Evolutionary conservation across 1,284 basidiomycete genomes (phyloP).

Genomic region (Lignosus rhinocerotis): DNA sequence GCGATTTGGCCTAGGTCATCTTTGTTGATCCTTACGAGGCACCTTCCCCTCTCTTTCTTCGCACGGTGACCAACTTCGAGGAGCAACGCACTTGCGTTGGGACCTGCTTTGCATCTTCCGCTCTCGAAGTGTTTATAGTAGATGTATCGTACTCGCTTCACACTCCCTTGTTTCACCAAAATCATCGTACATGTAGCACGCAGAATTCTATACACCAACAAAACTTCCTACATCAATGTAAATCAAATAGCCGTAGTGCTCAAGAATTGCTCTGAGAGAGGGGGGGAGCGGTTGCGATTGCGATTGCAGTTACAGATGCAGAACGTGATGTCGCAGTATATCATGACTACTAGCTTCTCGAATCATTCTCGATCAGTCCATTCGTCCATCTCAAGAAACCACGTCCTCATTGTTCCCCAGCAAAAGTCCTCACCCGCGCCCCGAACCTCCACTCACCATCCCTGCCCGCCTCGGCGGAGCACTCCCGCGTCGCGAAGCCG

Average conservation of each 20-base stretch:
- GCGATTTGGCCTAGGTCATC: no score
- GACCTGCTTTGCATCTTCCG: background rate
- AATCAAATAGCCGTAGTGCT: background rate
- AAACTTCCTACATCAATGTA: background rate
- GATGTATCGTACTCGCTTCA: constrained; percentile 3
- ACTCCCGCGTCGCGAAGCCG: constrained; percentile 15
- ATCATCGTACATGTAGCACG: constrained; percentile 11
- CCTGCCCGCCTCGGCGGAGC: constrained; percentile 21
- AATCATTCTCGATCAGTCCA: background rate
- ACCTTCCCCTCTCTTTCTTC: no score
- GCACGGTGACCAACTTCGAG: background rate
- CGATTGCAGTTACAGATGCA: background rate
- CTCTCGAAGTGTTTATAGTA: background rate
- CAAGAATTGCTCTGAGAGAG: no score
- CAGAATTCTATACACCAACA: constrained; percentile 9
- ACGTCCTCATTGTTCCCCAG: background rate
- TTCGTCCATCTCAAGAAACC: background rate
- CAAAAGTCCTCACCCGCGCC: constrained; percentile 5
- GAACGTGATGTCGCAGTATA: background rate
- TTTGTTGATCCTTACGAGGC: no score
- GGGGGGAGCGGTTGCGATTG: background rate
- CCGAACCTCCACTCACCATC: constrained; percentile 21
- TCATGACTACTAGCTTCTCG: background rate
- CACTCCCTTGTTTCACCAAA: background rate
- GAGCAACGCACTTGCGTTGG: background rate